phyloP scores from a whole-genome alignment of 208 protist genomes.

The Entamoeba moshkovskii region DNA sequence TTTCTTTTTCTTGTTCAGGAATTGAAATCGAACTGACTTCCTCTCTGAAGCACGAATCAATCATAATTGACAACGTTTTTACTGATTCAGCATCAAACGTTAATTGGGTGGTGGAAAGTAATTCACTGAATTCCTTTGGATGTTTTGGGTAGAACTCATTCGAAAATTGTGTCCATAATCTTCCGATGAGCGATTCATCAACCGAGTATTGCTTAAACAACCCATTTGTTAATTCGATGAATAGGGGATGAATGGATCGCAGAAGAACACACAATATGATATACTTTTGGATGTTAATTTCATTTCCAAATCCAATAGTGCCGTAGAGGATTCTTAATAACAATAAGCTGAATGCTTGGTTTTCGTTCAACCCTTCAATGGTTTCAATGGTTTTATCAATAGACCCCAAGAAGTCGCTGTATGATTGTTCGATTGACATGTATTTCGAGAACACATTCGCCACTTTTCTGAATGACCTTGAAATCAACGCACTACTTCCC shows the following conservation, averaged over 20 bases:
- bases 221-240: background rate
- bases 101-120: background rate
- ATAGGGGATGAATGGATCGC: background rate
- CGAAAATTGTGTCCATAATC: background rate
- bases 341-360: background rate
- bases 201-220: background rate
- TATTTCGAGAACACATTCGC: background rate
- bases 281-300: background rate
- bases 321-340: background rate
- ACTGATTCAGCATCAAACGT: background rate
- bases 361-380: background rate
- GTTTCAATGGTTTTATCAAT: background rate
- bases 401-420: background rate
- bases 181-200: background rate
- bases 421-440: background rate
- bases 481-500: background rate
- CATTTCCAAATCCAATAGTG: background rate
- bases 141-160: background rate
- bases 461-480: background rate
- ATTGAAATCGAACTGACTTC: background rate
- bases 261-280: background rate
- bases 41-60: background rate
- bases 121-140: background rate
- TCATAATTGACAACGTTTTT: background rate
- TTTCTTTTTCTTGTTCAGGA: background rate